Evolutionary conservation across 2,329 filamentous ascomycete genomes (phyloP).

Genomic region (Apiospora saccharicola): DNA sequence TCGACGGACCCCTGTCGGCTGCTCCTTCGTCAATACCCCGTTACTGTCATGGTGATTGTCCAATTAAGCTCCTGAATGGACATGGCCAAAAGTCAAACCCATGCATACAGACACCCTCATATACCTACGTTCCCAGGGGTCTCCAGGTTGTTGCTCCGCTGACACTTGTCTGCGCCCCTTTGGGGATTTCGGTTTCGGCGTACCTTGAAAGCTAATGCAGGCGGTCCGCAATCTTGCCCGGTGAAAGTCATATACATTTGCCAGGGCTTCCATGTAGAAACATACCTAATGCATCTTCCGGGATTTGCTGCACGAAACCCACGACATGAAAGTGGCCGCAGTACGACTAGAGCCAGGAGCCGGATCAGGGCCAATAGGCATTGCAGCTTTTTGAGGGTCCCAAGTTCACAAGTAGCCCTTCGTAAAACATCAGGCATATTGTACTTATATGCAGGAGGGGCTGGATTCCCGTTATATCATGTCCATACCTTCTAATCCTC

Average conservation of each 20-base stretch:
- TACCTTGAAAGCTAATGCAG: constrained; percentile 2
- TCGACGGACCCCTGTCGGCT: neutral
- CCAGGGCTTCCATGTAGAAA: neutral
- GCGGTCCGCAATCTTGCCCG: constrained; percentile 1
- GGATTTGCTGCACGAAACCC: neutral
- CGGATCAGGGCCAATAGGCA: neutral
- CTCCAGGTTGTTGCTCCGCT: neutral
- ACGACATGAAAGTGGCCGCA: neutral
- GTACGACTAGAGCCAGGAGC: neutral
- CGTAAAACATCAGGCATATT: neutral
- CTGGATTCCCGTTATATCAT: neutral
- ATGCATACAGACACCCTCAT: neutral
- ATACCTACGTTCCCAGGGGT: neutral
- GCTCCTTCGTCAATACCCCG: neutral
- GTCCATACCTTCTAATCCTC: neutral
- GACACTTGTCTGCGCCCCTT: constrained; percentile 13
- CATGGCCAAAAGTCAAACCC: constrained; percentile 15
- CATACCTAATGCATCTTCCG: constrained; percentile 9
- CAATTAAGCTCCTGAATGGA: constrained; percentile 5
- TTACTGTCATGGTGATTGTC: neutral
- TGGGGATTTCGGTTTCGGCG: neutral
- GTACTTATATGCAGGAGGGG: no score
- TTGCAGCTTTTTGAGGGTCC: neutral
- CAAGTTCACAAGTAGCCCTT: neutral
- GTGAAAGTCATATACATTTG: neutral